Conservation (phyloP, 768 basidiomycete species). For the Pulveroboletus sp. region DNA sequence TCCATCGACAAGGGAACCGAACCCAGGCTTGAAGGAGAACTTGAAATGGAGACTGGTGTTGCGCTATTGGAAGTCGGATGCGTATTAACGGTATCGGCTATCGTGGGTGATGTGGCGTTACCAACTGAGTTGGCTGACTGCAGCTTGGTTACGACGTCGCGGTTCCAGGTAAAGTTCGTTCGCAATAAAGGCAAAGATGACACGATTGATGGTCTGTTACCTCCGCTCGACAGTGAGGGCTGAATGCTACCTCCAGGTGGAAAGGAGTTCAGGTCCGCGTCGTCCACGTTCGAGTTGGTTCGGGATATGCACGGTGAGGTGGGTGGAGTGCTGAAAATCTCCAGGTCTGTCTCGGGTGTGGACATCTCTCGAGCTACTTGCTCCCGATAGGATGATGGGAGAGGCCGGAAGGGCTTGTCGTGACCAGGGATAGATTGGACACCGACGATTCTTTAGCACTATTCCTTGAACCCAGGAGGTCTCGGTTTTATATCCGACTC, state of each 20-base stretch:
- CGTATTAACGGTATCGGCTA: constrained; percentile 13
- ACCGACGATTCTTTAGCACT: constrained; percentile 4
- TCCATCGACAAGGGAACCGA: constrained; percentile 27
- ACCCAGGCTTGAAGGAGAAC: constrained; percentile 26
- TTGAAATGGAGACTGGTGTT: constrained; percentile 22
- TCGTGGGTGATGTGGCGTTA: constrained; percentile 19
- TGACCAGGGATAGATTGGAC: constrained; percentile 1
- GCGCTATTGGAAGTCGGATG: constrained; percentile 10
- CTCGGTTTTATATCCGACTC: constrained; percentile 21
- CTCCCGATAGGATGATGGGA: constrained; percentile 8
- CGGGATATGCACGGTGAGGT: constrained; percentile 34
- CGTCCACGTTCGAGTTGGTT: constrained; percentile 12
- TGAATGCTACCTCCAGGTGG: constrained; percentile 22
- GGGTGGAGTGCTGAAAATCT: constrained; percentile 43
- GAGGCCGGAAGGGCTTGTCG: constrained; percentile 9
- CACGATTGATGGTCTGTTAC: constrained; percentile 27
- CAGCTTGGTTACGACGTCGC: constrained; percentile 34
- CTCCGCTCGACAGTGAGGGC: constrained; percentile 37
- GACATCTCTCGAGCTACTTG: constrained; percentile 22
- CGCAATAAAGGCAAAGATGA: constrained; percentile 26
- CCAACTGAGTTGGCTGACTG: constrained; percentile 20
- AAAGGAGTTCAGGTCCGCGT: constrained; percentile 8
- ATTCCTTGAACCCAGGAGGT: not conserved
- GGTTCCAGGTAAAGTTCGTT: constrained; percentile 32
- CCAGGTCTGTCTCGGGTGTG: constrained; percentile 30